Base-by-base conservation (phyloP, 192 early-diverging fungal species). In the Podila minutissima region DNA sequence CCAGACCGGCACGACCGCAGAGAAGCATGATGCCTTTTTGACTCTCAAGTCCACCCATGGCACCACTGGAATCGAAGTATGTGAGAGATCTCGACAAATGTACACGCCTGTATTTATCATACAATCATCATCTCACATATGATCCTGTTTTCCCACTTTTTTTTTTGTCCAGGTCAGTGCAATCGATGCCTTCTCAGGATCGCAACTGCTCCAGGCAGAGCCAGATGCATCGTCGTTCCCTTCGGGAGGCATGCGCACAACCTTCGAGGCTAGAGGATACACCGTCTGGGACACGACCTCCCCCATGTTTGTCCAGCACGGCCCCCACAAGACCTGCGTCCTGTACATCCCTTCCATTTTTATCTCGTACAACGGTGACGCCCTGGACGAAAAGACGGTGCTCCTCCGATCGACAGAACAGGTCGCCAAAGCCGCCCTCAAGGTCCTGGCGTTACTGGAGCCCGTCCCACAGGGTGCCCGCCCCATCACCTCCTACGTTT, bases 141-240 rank as follows among this genome's bases (percentile, higher is more conserved):
- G 33, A 32, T n/a, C 3, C 19, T 28, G 3, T 29, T 74, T 50
- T 50, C 37, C 83, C 32, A 55, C 71, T 74, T 49, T 20, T 60
- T 33, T 28, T 41, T 13, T 32, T 41, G 46, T 19, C 55, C 71
- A 83, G 85, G 72, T 74, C 62, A 87, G 88, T 65, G 89, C 96
- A 33, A 92, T 99, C 58, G 97, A 99, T 82, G 91, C 93, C 61
- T 97, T 99, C 86, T 99, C 97, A 32, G 97, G 97, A 62, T 91
- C 93, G 64, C 94, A 97, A 86, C 93, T 99, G 63, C 88, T 99
- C 64, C 97, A 99, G 87, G 93, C 96, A 28, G 97, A 99, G 88
- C 97, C 97, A 59, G 97, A 99, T 86, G 97, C 97, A 11, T 99
- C 97, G 58, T 97, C 96, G 55, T 99, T 99, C 90, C 97, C 97